Conservation (phyloP, 495 filamentous ascomycete genomes). For the Glarea lozoyensis region DNA sequence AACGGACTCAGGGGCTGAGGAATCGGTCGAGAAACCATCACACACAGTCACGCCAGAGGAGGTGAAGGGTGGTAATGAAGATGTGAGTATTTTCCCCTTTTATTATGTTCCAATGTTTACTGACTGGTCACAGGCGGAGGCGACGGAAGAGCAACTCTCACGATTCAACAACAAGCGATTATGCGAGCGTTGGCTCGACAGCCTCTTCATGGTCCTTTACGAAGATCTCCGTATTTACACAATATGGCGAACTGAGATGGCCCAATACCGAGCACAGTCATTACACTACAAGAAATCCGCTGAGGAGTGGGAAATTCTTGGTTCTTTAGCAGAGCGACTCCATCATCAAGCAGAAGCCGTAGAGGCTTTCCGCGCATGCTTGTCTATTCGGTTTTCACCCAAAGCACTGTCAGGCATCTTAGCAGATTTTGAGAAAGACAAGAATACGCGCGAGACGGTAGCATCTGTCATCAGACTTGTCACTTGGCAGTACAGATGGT, state of each 20-base stretch:
- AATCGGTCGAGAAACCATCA: constrained; percentile 52
- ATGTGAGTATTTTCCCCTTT: constrained; percentile 42
- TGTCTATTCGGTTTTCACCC: constrained; percentile 76
- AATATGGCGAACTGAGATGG: constrained; percentile 97
- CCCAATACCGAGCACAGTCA: constrained; percentile 79
- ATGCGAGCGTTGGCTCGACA: constrained; percentile 96
- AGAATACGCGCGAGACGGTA: constrained; percentile 66
- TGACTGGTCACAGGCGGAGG: constrained; percentile 26
- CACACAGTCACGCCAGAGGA: constrained; percentile 76
- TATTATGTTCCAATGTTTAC: neutral
- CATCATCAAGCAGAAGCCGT: constrained; percentile 83
- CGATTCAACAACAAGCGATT: constrained; percentile 90
- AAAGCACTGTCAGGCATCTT: constrained; percentile 83
- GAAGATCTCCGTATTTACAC: constrained; percentile 97
- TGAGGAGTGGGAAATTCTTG: constrained; percentile 97
- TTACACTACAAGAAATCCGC: constrained; percentile 92
- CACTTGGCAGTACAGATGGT: constrained; percentile 98
- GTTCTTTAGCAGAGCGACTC: constrained; percentile 82
- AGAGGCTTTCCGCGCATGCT: constrained; percentile 82
- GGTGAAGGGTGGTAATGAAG: constrained; percentile 70
- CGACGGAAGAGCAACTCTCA: constrained; percentile 46
- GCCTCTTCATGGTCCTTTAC: constrained; percentile 98
- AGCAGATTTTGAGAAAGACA: constrained; percentile 59
- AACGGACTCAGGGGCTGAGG: constrained; percentile 12
- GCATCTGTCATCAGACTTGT: constrained; percentile 77